Evolutionary conservation across 2,329 filamentous ascomycete genomes (phyloP), one percentile per base, ranked within the genome.

Genomic region (Aureobasidium sp.): DNA sequence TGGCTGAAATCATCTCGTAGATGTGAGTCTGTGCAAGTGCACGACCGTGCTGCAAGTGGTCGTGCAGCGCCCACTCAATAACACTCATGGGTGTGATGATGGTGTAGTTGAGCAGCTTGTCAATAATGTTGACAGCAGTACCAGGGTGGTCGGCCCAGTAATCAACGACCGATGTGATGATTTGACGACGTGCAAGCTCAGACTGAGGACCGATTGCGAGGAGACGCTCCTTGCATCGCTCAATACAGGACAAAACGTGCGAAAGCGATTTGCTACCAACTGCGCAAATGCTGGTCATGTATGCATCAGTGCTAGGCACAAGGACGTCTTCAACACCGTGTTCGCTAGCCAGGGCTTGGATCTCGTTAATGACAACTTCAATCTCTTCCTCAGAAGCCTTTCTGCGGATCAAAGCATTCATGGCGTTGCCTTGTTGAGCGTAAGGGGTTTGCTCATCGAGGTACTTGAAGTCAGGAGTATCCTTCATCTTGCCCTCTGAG

Each of bases 41-140:
- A 15, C 70, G 68, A 44, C 72, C 72, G 41, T 70, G 67, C 25
- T 83, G 77, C 59, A 86, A 76, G 64, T 80, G 79, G 64, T 90
- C 85, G 36, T 85, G 80, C 13, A 99, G 81, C 0, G 90, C 90
- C 94, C 94, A 99, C 70, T 96, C 87, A 52, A 97, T 83, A 32
- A 99, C 91, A 16, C 87, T 87, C 62, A 86, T 79, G 0, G 94
- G 94, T 9, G 88, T 91, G 39, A 99, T 81, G 68, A 99, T 96
- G 15, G 90, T 92, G 77, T 97, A 99, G 77, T 97, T 99, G 68
- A 99, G 86, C 5, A 99, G 83, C 76, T 97, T 97, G 79, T 97
- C 93, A 63, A 97, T 83, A 68, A 99, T 96, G 68, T 89, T 90
- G 67, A 97, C 85, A 3, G 91, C 94, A 47, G 95, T 87, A 63